These are phyloP conservation scores for Lentinula aciculospora DNA, from an alignment of 768 basidiomycete species.

Conservation along the genomic window DNA sequence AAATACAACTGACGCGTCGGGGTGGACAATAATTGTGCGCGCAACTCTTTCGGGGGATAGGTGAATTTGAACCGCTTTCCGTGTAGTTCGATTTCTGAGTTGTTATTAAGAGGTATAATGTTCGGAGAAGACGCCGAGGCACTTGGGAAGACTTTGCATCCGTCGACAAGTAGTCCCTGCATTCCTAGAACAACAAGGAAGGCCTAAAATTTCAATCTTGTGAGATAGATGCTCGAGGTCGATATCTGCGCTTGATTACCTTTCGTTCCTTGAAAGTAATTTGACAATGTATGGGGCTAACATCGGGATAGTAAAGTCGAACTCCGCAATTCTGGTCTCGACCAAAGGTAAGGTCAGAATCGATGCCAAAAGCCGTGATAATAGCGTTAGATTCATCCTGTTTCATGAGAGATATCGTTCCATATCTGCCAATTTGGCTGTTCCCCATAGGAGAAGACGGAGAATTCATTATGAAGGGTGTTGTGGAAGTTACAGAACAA, in stretches of 20 bases:
- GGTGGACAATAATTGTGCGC: conserved; percentile 44
- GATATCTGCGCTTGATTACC: conserved; percentile 31
- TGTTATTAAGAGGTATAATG: conserved; percentile 60
- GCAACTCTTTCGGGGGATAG: conserved; percentile 71
- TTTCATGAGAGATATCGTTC: conserved; percentile 62
- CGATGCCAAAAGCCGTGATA: conserved; percentile 68
- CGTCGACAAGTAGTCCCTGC: conserved; percentile 55
- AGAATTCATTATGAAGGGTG: background rate
- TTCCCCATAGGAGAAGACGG: conserved; percentile 1
- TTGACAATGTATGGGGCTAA: conserved; percentile 61
- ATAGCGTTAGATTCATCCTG: conserved; percentile 35
- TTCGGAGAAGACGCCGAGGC: conserved; percentile 26
- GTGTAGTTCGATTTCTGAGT: conserved; percentile 63
- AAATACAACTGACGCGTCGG: conserved; percentile 36
- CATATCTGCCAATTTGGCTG: conserved; percentile 58
- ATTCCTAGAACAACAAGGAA: conserved; percentile 60
- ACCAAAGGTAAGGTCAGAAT: conserved; percentile 66
- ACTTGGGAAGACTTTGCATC: conserved; percentile 54
- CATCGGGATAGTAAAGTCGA: conserved; percentile 61
- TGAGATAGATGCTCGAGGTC: background rate
- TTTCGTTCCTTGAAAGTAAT: conserved; percentile 64
- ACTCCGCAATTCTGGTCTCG: conserved; percentile 60
- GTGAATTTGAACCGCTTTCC: conserved; percentile 66
- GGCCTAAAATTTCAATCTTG: conserved; percentile 35
- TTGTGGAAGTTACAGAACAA: background rate